phyloP scores from a whole-genome alignment of 352 stramenopile species.

The Phytophthora nicotianae region DNA sequence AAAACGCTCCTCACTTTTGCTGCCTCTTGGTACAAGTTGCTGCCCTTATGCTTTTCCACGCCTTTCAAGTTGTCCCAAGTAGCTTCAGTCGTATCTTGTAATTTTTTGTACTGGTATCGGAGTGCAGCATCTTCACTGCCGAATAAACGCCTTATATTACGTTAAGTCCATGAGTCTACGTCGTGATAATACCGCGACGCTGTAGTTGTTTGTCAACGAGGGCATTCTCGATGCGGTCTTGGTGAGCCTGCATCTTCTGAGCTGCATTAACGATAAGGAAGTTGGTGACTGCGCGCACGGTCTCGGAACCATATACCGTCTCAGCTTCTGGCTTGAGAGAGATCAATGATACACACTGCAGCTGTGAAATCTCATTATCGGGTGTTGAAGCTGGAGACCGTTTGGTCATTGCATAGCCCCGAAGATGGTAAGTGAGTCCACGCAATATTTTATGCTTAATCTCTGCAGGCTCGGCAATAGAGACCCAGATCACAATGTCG shows the following conservation, averaged over 20 bases:
- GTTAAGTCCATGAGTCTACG: background rate
- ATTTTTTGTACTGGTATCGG: background rate
- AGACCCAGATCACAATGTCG: slow-evolving; percentile 55
- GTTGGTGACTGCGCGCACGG: slow-evolving; percentile 35
- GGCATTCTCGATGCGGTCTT: slow-evolving; percentile 37
- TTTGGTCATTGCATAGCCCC: slow-evolving; percentile 56
- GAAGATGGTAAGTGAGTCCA: slow-evolving; percentile 47
- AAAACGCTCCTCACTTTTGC: slow-evolving; percentile 13
- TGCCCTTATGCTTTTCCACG: slow-evolving; percentile 29
- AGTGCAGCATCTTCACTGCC: slow-evolving; percentile 1
- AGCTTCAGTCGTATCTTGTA: slow-evolving; percentile 19
- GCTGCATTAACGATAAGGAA: slow-evolving; percentile 38
- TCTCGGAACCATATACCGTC: slow-evolving; percentile 28
- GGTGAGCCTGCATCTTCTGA: slow-evolving; percentile 40
- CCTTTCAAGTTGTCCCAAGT: slow-evolving; percentile 34
- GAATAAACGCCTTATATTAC: slow-evolving; percentile 1
- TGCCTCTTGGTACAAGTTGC: slow-evolving; percentile 38
- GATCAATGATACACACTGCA: slow-evolving; percentile 38
- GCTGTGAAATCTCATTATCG: slow-evolving; percentile 24
- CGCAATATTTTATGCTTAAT: slow-evolving; percentile 52
- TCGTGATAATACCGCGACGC: background rate
- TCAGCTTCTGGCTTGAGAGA: slow-evolving; percentile 34
- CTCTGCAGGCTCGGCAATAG: slow-evolving; percentile 45
- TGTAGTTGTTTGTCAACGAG: slow-evolving; percentile 29
- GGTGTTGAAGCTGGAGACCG: slow-evolving; percentile 22